Evolutionary conservation across 2,329 filamentous ascomycete genomes (phyloP), one percentile per base, ranked within the genome.

Genomic region (Capronia coronata): DNA sequence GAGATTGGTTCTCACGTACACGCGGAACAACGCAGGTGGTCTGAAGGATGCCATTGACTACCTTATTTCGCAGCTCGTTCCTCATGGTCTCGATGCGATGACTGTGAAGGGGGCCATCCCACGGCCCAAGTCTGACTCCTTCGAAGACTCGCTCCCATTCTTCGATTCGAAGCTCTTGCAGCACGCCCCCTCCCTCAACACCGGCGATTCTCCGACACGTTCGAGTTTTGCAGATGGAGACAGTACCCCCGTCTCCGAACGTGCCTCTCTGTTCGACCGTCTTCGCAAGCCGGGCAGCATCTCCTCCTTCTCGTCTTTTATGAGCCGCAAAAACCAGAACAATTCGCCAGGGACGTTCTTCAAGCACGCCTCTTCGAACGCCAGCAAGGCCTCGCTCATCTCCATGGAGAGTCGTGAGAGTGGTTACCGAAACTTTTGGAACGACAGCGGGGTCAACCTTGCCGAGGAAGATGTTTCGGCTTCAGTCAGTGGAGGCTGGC

Each of bases 111-210:
- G 93, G 45, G 84, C 88, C n/a, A 93, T 97, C 58, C 89, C 91
- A 16, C 86, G 93, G n/a, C 93, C 93, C 56, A 96, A 97, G 73
- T 97, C 93, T 1, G 93, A 98, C 67, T 96, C 93, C 0, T 98
- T 98, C 58, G 93, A 98, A 66, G 91, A 98, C 62, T 94, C 91
- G 6, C 77, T 97, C 45, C 91, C 90, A 49, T 97, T 90, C 72
- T 98, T 98, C 64, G 87, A 96, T 65, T 96, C 91, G 1, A 97
- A 96, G 72, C 78, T 98, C 39, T 79, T 98, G 46, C 93, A 97
- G 68, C 89, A 94, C 62, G 90, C 91, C 2, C 89, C 91, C 29
- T 79, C 86, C 3, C 80, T 86, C 1, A 77, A 89, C 14, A 79
- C 81, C 11, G 89, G 87, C 2, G 91, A 97, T 65, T 95, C 90